These are phyloP conservation scores for Hericium rajendrae DNA, from an alignment of 768 basidiomycete species.

Conservation along the genomic window DNA sequence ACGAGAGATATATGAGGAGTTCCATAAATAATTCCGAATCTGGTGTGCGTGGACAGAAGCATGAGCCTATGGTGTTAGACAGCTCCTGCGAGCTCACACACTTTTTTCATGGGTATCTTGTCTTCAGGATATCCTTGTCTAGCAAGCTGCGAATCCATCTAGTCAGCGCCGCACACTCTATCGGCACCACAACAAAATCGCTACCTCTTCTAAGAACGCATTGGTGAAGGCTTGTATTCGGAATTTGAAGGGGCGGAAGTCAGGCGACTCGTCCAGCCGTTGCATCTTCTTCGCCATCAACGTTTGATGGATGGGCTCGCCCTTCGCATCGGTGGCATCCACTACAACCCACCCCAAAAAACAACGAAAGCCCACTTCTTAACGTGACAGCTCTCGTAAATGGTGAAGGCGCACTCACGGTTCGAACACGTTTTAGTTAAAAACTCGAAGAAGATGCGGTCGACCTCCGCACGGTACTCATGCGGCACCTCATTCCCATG, in stretches of 20 bases:
- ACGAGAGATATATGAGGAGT: constrained; percentile 84
- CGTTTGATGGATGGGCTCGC: constrained; percentile 95
- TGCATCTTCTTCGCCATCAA: constrained; percentile 99
- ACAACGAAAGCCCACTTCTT: neutral
- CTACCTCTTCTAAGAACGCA: constrained; percentile 85
- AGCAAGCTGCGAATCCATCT: constrained; percentile 46
- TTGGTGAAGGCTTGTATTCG: constrained; percentile 97
- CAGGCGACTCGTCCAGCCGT: constrained; percentile 87
- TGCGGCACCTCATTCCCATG: constrained; percentile 61
- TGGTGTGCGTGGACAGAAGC: constrained; percentile 21
- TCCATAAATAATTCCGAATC: constrained; percentile 95
- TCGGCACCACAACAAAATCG: constrained; percentile 13
- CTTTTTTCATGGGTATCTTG: constrained; percentile 95
- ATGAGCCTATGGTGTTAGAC: neutral
- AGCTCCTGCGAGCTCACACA: constrained; percentile 23
- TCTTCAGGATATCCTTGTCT: constrained; percentile 85
- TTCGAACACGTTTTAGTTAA: constrained; percentile 85
- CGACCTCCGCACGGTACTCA: constrained; percentile 76
- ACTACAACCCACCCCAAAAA: constrained; percentile 39
- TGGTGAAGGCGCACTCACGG: constrained; percentile 39
- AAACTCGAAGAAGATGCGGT: constrained; percentile 86
- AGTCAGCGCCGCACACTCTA: neutral
- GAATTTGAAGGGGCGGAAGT: constrained; percentile 98
- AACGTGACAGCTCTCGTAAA: neutral
- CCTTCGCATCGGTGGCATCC: constrained; percentile 88